phyloP scores from a whole-genome alignment of 208 protist species.

The Acanthamoeba triangularis region DNA sequence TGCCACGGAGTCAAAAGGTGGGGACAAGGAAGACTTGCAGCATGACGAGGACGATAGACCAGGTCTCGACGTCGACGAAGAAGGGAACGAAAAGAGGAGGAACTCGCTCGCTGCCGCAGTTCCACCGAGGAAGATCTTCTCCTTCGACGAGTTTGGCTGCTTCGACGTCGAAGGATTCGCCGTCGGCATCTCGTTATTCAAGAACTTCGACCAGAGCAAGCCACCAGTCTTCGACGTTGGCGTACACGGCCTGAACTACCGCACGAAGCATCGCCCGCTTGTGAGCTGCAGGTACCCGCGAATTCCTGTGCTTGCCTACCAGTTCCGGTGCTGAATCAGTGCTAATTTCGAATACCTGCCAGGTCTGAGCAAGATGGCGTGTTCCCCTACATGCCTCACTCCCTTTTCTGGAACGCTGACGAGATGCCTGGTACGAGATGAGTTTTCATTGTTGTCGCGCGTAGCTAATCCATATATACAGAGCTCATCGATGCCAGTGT shows the following conservation, averaged over 20 bases:
- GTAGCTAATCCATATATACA: not conserved
- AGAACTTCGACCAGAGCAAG: conserved; percentile 10
- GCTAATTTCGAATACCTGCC: not conserved
- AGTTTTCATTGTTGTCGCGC: too few species aligned
- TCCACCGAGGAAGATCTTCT: not conserved
- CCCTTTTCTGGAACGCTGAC: not conserved
- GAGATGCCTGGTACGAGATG: too few species aligned
- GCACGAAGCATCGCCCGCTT: not conserved
- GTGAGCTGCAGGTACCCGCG: not conserved
- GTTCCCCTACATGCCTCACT: not conserved
- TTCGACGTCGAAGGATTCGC: conserved; percentile 3
- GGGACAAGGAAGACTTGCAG: not conserved
- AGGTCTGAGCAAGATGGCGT: not conserved
- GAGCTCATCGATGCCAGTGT: not conserved
- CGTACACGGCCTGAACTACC: not conserved
- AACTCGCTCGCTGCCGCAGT: not conserved
- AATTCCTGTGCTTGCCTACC: not conserved
- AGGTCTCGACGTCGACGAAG: not conserved
- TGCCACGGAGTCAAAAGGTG: not conserved
- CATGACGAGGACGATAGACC: too few species aligned
- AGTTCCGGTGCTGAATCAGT: not conserved
- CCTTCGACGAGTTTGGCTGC: conserved; percentile 60
- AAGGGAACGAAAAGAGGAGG: not conserved
- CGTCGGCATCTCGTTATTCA: not conserved
- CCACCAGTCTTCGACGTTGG: not conserved